phyloP scores from a whole-genome alignment of 164 flowering plant genomes.

The Vitis rotundifolia region DNA sequence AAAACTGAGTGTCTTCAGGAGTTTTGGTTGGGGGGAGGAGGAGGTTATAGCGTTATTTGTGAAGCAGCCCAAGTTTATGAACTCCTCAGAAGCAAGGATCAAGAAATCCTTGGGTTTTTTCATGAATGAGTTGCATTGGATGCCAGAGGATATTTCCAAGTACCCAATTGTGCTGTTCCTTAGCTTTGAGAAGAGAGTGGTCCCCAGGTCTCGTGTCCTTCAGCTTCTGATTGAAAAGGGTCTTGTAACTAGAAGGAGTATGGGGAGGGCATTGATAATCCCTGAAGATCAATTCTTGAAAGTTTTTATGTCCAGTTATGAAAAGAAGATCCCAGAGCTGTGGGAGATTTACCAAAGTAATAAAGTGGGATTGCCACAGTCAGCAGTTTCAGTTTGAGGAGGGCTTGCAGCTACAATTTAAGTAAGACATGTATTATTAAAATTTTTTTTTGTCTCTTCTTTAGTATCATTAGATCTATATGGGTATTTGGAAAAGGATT shows the following conservation, averaged over 20 bases:
- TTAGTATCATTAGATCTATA: too few relatives aligned
- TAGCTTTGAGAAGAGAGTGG: conserved; percentile 4
- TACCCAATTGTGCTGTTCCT: neutral
- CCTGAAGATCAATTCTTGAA: conserved; percentile 2
- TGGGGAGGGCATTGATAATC: neutral
- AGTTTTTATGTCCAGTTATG: neutral
- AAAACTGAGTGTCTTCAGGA: neutral
- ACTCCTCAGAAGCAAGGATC: neutral
- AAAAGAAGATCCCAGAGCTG: neutral
- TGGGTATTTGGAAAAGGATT: too few relatives aligned
- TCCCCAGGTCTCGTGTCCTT: conserved; percentile 4
- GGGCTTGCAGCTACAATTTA: too few relatives aligned
- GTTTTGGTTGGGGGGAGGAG: conserved; percentile 6
- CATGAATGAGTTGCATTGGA: conserved; percentile 3
- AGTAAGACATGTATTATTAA: too few relatives aligned
- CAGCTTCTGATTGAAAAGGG: neutral
- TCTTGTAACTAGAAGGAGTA: neutral
- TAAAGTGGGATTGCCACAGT: neutral
- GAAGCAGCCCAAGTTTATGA: conserved; percentile 10
- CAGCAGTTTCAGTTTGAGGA: too few relatives aligned
- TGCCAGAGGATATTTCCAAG: neutral
- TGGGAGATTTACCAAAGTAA: neutral
- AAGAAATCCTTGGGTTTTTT: neutral
- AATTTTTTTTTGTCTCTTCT: too few relatives aligned
- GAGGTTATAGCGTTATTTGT: neutral